Conservation (phyloP, 306 rosid species). For the Erythrophleum fordii region DNA sequence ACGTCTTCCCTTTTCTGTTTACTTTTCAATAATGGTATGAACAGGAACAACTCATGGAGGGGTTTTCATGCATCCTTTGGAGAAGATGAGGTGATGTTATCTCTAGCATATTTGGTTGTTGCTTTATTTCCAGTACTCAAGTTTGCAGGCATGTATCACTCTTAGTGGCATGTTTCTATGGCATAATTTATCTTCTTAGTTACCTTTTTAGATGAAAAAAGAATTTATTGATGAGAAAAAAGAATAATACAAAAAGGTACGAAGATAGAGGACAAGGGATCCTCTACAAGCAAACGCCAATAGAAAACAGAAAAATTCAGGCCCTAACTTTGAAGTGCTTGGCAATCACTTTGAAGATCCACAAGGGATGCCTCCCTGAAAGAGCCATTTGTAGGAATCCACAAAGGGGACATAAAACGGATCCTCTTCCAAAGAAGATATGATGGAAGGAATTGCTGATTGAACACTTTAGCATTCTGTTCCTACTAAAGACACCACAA, state of each 20-base stretch:
- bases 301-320: too few species aligned
- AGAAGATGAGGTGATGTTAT: conserved; percentile 60
- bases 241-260: neutral
- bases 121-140: neutral
- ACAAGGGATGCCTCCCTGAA: too few species aligned
- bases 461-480: too few species aligned
- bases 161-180: neutral
- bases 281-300: neutral
- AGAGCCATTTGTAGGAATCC: too few species aligned
- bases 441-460: too few species aligned
- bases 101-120: conserved; percentile 5
- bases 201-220: neutral
- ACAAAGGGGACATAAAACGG: too few species aligned
- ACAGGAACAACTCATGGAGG: conserved; percentile 26
- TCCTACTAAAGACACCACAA: too few species aligned
- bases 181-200: neutral
- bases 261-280: neutral
- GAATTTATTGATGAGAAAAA: neutral
- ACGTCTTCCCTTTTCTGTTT: neutral
- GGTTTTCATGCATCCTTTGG: conserved; percentile 59
- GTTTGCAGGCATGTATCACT: neutral
- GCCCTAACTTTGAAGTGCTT: too few species aligned
- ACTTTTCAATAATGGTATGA: neutral
- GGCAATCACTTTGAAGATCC: too few species aligned
- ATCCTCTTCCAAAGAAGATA: too few species aligned